Base-by-base conservation (phyloP, 2,329 filamentous ascomycete genomes). In the Fusarium duplospermum region DNA sequence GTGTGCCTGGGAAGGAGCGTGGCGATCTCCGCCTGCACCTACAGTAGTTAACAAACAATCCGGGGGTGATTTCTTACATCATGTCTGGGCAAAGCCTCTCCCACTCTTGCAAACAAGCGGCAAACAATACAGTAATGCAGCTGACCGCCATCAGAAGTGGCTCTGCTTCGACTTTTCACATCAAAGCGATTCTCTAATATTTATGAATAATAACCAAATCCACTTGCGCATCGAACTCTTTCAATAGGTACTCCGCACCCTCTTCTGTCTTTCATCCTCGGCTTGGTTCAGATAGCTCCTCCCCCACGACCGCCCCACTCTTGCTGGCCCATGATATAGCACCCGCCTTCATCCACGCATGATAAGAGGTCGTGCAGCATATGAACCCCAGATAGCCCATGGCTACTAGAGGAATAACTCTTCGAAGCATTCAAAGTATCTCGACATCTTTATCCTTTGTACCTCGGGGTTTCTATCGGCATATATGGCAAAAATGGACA, bases 21-120 rank as follows among this genome's bases (percentile, higher is more conserved):
- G 81, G 81, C 81, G 80, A 82, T 79, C 79, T 82, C 80, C 80
- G 80, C 72, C 59, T 58, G 56, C 61, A 60, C 62, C 60, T 62
- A n/a, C n/a, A n/a, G n/a, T n/a, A n/a, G n/a, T n/a, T n/a, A 65
- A 56, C 66, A 65, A 56, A 50, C 36, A 73, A 63, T 63, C 72
- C 57, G 56, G 56, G 56, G 64, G 24, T 29, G 50, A 42, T 42
- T 42, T 64, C 62, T 45, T 35, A 50, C 72, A 56, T 66, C 47
- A 61, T 75, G 62, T 11, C 18, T 13, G 2, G 57, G 69, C 66
- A 45, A 50, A 50, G 45, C 31, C 59, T 69, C 42, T 35, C 20
- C 35, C 22, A 27, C 35, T 62, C 45, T 74, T 58, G 38, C 61
- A 65, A 70, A 70, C 61, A 60, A 47, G 45, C 69, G 52, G 52